phyloP scores from a whole-genome alignment of 2,329 filamentous ascomycete species.

The Ophidiomyces ophidiicola region DNA sequence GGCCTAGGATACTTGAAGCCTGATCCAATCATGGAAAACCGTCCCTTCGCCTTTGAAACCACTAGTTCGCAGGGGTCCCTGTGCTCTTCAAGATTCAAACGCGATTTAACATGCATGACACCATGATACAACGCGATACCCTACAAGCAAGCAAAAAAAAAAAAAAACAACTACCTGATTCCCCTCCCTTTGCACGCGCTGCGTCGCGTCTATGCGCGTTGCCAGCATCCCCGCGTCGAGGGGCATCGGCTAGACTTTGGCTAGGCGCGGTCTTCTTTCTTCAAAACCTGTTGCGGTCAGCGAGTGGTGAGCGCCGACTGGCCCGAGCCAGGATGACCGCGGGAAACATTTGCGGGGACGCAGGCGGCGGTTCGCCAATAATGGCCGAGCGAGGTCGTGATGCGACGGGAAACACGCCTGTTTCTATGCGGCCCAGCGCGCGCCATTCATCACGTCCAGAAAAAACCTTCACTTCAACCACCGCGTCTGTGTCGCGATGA shows the following conservation, averaged over 20 bases:
- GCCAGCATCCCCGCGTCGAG: neutral
- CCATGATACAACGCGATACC: too few relatives aligned
- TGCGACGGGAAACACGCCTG: conserved; percentile 4
- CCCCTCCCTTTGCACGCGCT: neutral
- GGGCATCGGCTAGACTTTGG: too few relatives aligned
- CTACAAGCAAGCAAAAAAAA: too few relatives aligned
- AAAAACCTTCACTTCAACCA: conserved; percentile 2
- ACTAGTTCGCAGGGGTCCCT: too few relatives aligned
- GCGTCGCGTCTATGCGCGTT: conserved; percentile 10
- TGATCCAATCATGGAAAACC: too few relatives aligned
- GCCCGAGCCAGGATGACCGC: neutral
- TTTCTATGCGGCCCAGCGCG: conserved; percentile 1
- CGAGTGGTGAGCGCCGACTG: conserved; percentile 7
- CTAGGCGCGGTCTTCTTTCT: too few relatives aligned
- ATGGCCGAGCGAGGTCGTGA: conserved; percentile 1
- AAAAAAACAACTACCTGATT: too few relatives aligned
- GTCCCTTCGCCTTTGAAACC: too few relatives aligned
- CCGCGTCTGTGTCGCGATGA: conserved; percentile 9
- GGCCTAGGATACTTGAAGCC: too few relatives aligned
- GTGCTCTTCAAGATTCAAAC: too few relatives aligned
- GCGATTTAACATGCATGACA: too few relatives aligned
- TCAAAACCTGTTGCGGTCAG: conserved; percentile 4
- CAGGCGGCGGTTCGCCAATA: conserved; percentile 1
- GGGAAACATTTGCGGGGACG: conserved; percentile 6
- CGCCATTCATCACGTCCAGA: conserved; percentile 8